A percentile compares a stretch with the other conserved stretches of the same genome.
These are phyloP conservation scores for Bifiguratus adelaidae DNA, from an alignment of 192 early-diverging fungal species.

Conservation along the genomic window DNA sequence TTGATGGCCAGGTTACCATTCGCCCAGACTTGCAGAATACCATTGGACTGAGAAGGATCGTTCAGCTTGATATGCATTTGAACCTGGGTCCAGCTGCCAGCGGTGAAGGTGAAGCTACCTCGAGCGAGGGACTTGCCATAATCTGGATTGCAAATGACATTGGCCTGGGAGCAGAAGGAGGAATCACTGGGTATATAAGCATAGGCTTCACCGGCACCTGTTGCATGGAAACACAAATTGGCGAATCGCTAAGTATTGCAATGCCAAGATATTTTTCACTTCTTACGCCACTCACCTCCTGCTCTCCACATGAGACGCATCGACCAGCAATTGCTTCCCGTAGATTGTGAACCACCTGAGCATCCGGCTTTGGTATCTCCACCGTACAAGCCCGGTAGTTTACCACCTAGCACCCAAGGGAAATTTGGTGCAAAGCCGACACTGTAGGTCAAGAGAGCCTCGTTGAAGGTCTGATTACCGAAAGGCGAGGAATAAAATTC, in stretches of 20 bases:
- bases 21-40: slow-evolving; percentile 25
- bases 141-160: slow-evolving; percentile 24
- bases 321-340: slow-evolving; percentile 24
- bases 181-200: slow-evolving; percentile 27
- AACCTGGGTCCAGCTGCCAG: slow-evolving; percentile 20
- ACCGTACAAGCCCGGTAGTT: slow-evolving; percentile 31
- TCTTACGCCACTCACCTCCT: slow-evolving; percentile 3
- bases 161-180: slow-evolving; percentile 16
- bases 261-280: too few species aligned
- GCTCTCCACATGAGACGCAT: slow-evolving; percentile 37
- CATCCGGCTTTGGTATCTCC: slow-evolving; percentile 24
- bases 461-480: slow-evolving; percentile 16
- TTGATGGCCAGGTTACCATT: slow-evolving; percentile 21
- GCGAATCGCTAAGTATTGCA: too few species aligned
- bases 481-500: slow-evolving; percentile 30
- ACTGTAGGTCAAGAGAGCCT: slow-evolving; percentile 30
- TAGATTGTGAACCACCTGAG: slow-evolving; percentile 27
- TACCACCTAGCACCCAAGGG: slow-evolving; percentile 32
- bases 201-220: slow-evolving; percentile 18
- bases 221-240: background rate
- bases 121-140: slow-evolving; percentile 38
- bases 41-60: slow-evolving; percentile 20
- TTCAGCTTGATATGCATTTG: slow-evolving; percentile 27
- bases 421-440: slow-evolving; percentile 28
- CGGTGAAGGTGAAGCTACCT: slow-evolving; percentile 26